Percentiles rank a stretch among this genome's conserved stretches.
These are phyloP conservation scores for Mercurialis annua DNA, from an alignment of 345 rosid species.

Conservation along the genomic window DNA sequence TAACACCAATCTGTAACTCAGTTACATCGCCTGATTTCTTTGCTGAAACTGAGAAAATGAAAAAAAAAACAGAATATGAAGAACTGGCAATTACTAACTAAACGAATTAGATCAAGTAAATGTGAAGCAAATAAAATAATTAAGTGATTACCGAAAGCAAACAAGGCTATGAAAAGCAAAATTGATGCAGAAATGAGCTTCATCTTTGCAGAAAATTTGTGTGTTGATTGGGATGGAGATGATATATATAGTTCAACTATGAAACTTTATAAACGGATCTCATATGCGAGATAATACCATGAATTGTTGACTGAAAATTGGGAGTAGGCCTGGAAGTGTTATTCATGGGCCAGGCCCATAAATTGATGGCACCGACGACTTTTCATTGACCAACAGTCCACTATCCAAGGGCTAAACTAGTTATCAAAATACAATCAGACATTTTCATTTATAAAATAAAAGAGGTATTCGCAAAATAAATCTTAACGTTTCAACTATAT, in stretches of 20 bases:
- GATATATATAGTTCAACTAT: too few relatives aligned
- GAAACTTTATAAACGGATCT: too few relatives aligned
- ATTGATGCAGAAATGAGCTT: constrained; percentile 26
- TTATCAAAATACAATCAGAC: too few relatives aligned
- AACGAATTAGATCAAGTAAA: constrained; percentile 13
- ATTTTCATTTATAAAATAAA: too few relatives aligned
- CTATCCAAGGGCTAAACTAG: too few relatives aligned
- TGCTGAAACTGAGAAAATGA: constrained; percentile 43
- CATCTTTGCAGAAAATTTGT: constrained; percentile 17
- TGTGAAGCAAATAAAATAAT: not conserved
- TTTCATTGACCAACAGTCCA: too few relatives aligned
- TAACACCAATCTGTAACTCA: constrained; percentile 88
- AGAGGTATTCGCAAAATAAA: too few relatives aligned
- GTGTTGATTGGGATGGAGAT: not conserved
- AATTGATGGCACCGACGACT: not conserved
- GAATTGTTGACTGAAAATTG: not conserved
- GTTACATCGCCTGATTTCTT: constrained; percentile 75
- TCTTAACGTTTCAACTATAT: too few relatives aligned
- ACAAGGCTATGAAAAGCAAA: constrained; percentile 29
- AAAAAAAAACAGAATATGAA: not conserved
- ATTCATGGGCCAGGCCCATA: not conserved
- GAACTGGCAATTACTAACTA: constrained; percentile 7
- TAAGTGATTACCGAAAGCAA: constrained; percentile 30
- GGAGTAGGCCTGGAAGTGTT: not conserved
- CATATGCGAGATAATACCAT: too few relatives aligned